Percentiles rank a stretch among this genome's conserved stretches.
These are phyloP conservation scores for Parmales sp. DNA, from an alignment of 108 stramenopile species.

Conservation along the genomic window DNA sequence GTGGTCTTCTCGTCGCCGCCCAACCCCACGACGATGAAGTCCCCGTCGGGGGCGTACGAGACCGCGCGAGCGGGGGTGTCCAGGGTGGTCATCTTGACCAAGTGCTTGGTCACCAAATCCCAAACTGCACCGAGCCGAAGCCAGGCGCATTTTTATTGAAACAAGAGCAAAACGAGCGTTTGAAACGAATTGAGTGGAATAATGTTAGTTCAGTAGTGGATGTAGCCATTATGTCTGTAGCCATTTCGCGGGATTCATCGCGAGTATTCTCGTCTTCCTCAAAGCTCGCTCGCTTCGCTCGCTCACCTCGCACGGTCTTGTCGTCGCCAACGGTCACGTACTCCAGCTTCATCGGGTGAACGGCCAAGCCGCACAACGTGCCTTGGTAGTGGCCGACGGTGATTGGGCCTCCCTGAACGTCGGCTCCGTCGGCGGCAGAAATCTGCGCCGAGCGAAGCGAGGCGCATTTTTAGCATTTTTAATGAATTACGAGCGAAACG, in stretches of 20 bases:
- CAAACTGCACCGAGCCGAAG: no score
- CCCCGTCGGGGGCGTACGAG: conserved; percentile 20
- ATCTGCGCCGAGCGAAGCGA: no score
- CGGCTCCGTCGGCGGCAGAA: conserved; percentile 30
- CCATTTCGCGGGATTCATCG: no score
- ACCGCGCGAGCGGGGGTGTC: conserved; percentile 21
- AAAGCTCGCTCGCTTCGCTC: no score
- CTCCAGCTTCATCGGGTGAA: conserved; percentile 33
- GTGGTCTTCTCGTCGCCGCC: conserved; percentile 16
- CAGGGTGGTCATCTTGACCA: neutral
- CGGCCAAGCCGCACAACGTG: conserved; percentile 42
- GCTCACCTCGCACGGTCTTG: conserved; percentile 28
- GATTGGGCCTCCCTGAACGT: conserved; percentile 18
- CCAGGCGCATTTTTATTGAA: no score
- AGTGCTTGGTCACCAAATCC: conserved; percentile 19
- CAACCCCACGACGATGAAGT: conserved; percentile 26
- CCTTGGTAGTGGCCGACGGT: conserved; percentile 29
- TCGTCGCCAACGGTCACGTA: conserved; percentile 48
- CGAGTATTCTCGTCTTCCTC: no score
- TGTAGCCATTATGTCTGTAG: no score
- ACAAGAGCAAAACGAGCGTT: no score
- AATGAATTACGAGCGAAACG: no score
- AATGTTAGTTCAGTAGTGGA: no score
- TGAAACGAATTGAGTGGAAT: no score
- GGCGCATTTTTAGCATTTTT: no score